Evolutionary conservation across 2,329 filamentous ascomycete genomes (phyloP).

Genomic region (Aureobasidium subglaciale): DNA sequence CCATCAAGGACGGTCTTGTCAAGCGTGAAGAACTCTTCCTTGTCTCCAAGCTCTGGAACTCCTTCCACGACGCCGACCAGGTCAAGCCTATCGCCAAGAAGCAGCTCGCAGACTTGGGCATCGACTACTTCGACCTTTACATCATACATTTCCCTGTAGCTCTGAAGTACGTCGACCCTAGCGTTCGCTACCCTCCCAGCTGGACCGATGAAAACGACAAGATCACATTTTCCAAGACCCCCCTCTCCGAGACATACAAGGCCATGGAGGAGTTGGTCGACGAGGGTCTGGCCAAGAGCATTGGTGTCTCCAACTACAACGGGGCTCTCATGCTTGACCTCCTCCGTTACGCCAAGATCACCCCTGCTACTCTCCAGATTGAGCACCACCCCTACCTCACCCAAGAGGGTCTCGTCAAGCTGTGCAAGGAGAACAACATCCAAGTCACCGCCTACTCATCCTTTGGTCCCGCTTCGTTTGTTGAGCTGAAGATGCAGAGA

Average conservation of each 20-base stretch:
- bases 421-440: constrained; percentile 64
- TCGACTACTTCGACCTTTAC: constrained; percentile 88
- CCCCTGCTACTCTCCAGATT: constrained; percentile 73
- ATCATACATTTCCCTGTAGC: constrained; percentile 85
- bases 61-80: constrained; percentile 73
- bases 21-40: constrained; percentile 86
- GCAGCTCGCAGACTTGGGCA: constrained; percentile 72
- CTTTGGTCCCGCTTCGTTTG: constrained; percentile 72
- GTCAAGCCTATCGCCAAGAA: constrained; percentile 69
- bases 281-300: constrained; percentile 60
- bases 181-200: constrained; percentile 70
- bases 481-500: constrained; percentile 66
- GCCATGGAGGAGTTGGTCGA: constrained; percentile 71
- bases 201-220: constrained; percentile 60
- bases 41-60: constrained; percentile 89
- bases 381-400: constrained; percentile 87
- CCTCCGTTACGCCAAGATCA: constrained; percentile 67
- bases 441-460: constrained; percentile 76
- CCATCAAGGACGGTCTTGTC: constrained; percentile 73
- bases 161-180: constrained; percentile 76
- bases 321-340: constrained; percentile 70
- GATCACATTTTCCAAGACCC: constrained; percentile 59
- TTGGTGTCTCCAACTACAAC: constrained; percentile 81
- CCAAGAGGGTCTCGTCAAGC: constrained; percentile 62
- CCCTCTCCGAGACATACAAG: constrained; percentile 74